Evolutionary conservation across 1,139 yeast genomes (phyloP).

Genomic region (Geotrichum carabidarum): DNA sequence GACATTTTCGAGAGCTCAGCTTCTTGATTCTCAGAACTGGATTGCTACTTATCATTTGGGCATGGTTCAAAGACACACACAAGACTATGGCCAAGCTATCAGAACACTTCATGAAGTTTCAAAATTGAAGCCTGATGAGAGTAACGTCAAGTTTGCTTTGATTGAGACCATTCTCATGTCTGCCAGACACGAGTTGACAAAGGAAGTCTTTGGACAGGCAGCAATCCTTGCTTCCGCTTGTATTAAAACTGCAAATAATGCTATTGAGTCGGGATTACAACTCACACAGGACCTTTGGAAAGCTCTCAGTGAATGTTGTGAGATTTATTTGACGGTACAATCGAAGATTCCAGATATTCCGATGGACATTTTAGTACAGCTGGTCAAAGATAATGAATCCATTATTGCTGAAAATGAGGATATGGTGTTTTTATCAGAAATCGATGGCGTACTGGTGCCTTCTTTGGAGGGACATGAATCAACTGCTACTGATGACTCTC

Average conservation of each 20-base stretch:
- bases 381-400: constrained; percentile 11
- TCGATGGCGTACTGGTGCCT: constrained; percentile 20
- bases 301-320: constrained; percentile 47
- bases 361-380: constrained; percentile 25
- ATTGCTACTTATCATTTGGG: constrained; percentile 66
- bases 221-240: constrained; percentile 43
- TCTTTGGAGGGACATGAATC: constrained; percentile 12
- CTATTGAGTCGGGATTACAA: constrained; percentile 23
- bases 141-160: constrained; percentile 53
- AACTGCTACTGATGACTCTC: neutral
- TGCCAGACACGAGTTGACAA: constrained; percentile 48
- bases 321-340: constrained; percentile 44
- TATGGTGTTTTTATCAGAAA: constrained; percentile 12
- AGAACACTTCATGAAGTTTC: constrained; percentile 44
- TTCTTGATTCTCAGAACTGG: constrained; percentile 52
- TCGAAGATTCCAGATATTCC: constrained; percentile 43
- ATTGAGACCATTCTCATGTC: constrained; percentile 55
- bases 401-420: constrained; percentile 18
- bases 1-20: constrained; percentile 65
- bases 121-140: constrained; percentile 45
- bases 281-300: constrained; percentile 53
- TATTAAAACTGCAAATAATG: constrained; percentile 38
- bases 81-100: constrained; percentile 49
- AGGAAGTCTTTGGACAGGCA: constrained; percentile 67
- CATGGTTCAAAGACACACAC: constrained; percentile 48